Percentiles rank a stretch among this genome's conserved stretches.
phyloP scores from a whole-genome alignment of 78 protist genomes.

The Dictyostelium capitatum region DNA sequence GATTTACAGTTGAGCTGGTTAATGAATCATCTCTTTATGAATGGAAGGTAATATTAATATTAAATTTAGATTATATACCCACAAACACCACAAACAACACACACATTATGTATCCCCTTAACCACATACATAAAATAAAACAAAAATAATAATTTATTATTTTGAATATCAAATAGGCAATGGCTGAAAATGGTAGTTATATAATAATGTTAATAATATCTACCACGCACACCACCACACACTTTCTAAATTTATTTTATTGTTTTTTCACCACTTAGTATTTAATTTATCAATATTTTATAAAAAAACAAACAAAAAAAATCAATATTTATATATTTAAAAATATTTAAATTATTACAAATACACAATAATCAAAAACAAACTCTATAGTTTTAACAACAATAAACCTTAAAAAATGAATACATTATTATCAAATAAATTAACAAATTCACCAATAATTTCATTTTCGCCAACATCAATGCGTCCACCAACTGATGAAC shows the following conservation, averaged over 20 bases:
- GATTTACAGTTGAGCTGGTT: slow-evolving; percentile 63
- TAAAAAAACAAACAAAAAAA: background rate
- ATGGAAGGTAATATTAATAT: slow-evolving; percentile 45
- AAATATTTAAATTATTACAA: background rate
- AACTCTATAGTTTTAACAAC: background rate
- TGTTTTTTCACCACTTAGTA: too few species aligned
- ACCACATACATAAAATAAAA: background rate
- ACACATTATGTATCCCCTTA: too few species aligned
- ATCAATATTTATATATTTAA: background rate
- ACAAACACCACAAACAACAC: background rate
- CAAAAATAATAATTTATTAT: background rate
- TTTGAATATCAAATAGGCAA: slow-evolving; percentile 11
- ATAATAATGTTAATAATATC: too few species aligned
- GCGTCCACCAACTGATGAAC: slow-evolving; percentile 31
- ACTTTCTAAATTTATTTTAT: too few species aligned
- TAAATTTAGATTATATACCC: background rate
- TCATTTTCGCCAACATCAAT: slow-evolving; percentile 53
- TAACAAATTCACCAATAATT: slow-evolving; percentile 38
- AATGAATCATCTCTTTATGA: slow-evolving; percentile 63
- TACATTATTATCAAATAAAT: background rate
- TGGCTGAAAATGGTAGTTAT: slow-evolving; percentile 16
- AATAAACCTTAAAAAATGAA: background rate
- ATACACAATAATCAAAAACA: background rate
- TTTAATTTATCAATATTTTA: background rate
- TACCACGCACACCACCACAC: too few species aligned